Evolutionary conservation across 495 filamentous ascomycete genomes (phyloP), one percentile per base, ranked within the genome.

Genomic region (Parathielavia hyrcaniae): DNA sequence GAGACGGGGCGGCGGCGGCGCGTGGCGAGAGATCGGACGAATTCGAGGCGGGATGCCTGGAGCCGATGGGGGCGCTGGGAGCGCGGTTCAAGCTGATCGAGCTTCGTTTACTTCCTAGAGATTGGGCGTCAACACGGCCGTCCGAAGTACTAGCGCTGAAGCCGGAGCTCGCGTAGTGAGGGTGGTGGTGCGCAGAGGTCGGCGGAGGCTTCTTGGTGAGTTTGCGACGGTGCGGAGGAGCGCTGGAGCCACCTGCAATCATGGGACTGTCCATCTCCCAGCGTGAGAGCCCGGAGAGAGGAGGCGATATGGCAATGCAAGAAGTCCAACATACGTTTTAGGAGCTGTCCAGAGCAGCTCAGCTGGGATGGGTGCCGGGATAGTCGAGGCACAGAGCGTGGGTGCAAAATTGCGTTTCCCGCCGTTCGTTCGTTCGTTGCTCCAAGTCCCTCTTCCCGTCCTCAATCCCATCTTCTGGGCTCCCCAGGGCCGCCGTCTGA

Each of bases 61-160:
- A 13, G 55, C 26, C 39, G 17, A 81, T 75, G 53, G 85, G 84
- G 62, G 84, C 84, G 65, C 85, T 88, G 54, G 86, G 85, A 73
- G 85, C 82, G 70, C 86, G 81, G 69, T 83, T 83, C 64, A 89
- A 75, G 61, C 73, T 79, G 49, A 71, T 71, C 61, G 77, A 80
- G 75, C 77, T 80, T 67, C 75, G 73, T 75, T 80, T 77, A 72
- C 76, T 79, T 62, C 72, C 69, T 61, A 80, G 69, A 63, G 76
- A 78, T 67, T 71, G 74, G 70, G 75, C 70, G 71, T 80, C 78
- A 74, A 75, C 72, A 63, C 69, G 75, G 67, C 72, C 71, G 67
- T 77, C 75, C 66, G 70, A 65, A 57, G 66, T 62, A 57, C 64
- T 62, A 57, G 61, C 57, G 20, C 69, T 68, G 63, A 64, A 63